Base-by-base conservation (phyloP, 1,284 basidiomycete genomes). In the Rhodotorula glutinis region DNA sequence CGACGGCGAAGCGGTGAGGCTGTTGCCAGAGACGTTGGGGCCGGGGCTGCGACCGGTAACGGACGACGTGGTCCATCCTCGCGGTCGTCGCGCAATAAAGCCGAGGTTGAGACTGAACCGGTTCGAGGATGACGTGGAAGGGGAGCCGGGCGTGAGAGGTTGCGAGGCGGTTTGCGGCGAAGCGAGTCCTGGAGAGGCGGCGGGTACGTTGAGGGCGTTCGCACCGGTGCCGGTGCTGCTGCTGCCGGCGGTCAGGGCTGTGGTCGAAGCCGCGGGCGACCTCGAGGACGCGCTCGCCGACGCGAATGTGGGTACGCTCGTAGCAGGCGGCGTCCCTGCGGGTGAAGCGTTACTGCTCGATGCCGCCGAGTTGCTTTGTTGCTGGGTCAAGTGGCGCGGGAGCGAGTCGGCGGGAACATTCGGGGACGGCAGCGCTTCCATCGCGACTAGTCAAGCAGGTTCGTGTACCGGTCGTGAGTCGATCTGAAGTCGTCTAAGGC, bases 71-170 rank as follows among this genome's bases (percentile, higher is more conserved):
- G 63, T 71, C 61, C 53, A 65, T 23, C 56, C 56, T 4, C 56
- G 56, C 11, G 56, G 56, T 19, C 72, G 55, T 1, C 72, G 56
- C 10, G 62, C 60, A 54, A 73, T 71, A 59, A 71, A 71, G 8
- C 64, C 64, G 43, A 73, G 65, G 1, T 65, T 62, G 43, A 71
- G 58, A 3, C 72, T 69, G 56, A 73, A 73, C 16, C 72, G 59
- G 60, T 71, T 73, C 30, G 57, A 57, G 1, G 53, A 40, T 7
- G 51, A 33, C 2, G 60, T 38, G 23, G 67, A 62, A 33, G 60
- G 63, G 0, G 67, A 69, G 23, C 61, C 59, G 7, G 66, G 62
- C 11, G 46, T 43, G 41, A 8, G n/a, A 25, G 30, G 29, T 14
- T 16, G 57, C 44, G 40, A 63, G 41, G 29, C 25, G 51, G 23